Evolutionary conservation across 345 rosid species (phyloP).

Genomic region (Eucalyptus guilfoylei): DNA sequence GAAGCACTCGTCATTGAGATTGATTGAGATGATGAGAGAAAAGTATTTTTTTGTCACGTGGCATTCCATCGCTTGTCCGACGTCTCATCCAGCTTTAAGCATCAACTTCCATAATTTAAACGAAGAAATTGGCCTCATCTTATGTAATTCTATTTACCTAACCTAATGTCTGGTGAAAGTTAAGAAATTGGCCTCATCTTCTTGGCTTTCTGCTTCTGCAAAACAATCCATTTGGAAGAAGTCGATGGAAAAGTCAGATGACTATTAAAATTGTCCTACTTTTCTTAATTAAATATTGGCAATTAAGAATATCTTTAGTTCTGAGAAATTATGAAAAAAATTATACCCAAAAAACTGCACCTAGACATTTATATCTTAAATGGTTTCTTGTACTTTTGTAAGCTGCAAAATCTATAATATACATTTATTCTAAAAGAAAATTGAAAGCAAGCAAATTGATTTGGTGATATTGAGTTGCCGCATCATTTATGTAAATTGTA

Average conservation of each 20-base stretch:
- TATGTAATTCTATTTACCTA: background rate
- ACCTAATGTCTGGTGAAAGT: background rate
- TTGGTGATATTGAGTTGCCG: background rate
- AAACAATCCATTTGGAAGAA: background rate
- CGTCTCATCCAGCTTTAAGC: background rate
- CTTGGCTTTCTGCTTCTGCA: background rate
- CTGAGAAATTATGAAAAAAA: too few species aligned
- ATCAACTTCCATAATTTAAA: background rate
- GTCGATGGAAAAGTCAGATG: background rate
- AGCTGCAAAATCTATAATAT: background rate
- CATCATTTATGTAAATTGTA: background rate
- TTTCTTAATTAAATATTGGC: background rate
- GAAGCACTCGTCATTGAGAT: background rate
- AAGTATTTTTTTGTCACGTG: background rate
- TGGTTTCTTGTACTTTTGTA: background rate
- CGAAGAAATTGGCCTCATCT: background rate
- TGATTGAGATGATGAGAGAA: background rate
- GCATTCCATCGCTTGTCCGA: background rate
- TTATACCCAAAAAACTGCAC: background rate
- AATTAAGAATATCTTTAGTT: background rate
- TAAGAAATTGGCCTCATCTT: background rate
- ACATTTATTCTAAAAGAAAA: too few species aligned
- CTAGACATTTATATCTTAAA: background rate
- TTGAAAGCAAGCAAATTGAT: too few species aligned
- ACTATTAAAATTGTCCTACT: background rate